A percentile compares a stretch with the other conserved stretches of the same genome.
Conservation (phyloP, 192 early-diverging fungal species). For the Backusella parvicylindrica region DNA sequence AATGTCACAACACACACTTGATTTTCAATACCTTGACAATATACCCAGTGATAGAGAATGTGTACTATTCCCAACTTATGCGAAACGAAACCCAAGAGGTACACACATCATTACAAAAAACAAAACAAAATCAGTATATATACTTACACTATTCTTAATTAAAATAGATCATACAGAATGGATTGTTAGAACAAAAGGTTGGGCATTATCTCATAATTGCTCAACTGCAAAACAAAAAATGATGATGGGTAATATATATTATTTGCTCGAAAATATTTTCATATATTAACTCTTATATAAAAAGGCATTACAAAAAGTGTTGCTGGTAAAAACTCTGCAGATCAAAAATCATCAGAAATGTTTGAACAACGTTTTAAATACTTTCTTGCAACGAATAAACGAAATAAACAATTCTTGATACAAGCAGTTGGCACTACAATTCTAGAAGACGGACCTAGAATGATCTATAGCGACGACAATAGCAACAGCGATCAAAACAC, state of each 20-base stretch:
- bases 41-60: constrained; percentile 27
- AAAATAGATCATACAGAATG: constrained; percentile 23
- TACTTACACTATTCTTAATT: neutral
- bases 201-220: constrained; percentile 32
- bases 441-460: neutral
- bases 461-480: neutral
- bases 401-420: constrained; percentile 43
- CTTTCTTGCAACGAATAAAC: constrained; percentile 51
- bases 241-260: constrained; percentile 29
- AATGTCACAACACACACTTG: neutral
- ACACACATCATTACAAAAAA: neutral
- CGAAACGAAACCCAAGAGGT: constrained; percentile 30
- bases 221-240: constrained; percentile 22
- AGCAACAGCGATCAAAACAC: constrained; percentile 6
- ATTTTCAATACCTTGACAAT: neutral
- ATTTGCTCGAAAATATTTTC: neutral
- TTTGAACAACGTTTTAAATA: constrained; percentile 33
- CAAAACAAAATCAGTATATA: neutral
- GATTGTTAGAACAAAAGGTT: constrained; percentile 30
- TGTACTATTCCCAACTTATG: constrained; percentile 50
- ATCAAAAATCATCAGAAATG: constrained; percentile 11
- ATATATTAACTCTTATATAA: neutral
- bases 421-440: constrained; percentile 42
- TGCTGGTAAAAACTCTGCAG: constrained; percentile 15
- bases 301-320: constrained; percentile 32